Evolutionary conservation across 1,284 basidiomycete species (phyloP).

Genomic region (Ceratobasidium sp.): DNA sequence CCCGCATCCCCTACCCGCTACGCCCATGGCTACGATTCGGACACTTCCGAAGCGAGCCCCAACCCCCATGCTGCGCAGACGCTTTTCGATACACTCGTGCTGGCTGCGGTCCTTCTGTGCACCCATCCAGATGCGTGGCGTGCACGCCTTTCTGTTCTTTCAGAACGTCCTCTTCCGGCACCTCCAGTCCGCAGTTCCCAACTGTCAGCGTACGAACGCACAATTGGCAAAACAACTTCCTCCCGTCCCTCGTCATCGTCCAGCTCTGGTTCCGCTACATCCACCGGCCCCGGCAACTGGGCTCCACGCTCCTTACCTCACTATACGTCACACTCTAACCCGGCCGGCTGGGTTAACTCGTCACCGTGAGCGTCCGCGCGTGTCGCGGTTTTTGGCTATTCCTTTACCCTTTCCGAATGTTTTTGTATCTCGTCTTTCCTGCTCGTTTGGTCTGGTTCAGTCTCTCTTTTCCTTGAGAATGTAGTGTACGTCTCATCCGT

Average conservation of each 20-base stretch:
- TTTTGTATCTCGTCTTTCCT: slow-evolving; percentile 31
- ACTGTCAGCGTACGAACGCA: slow-evolving; percentile 29
- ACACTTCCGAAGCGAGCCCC: slow-evolving; percentile 38
- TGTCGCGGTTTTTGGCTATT: not conserved
- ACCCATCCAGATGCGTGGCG: slow-evolving; percentile 38
- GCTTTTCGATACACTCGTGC: slow-evolving; percentile 24
- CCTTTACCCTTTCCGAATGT: not conserved
- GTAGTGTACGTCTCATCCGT: slow-evolving; percentile 42
- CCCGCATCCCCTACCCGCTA: slow-evolving; percentile 14
- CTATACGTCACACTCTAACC: slow-evolving; percentile 9
- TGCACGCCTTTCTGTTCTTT: slow-evolving; percentile 4
- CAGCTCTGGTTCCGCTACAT: slow-evolving; percentile 2
- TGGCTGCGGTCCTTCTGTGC: slow-evolving; percentile 34
- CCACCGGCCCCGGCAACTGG: not conserved
- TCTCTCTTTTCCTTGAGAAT: slow-evolving; percentile 29
- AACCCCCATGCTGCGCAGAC: slow-evolving; percentile 34
- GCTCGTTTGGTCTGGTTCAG: slow-evolving; percentile 7
- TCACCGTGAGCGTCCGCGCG: not conserved
- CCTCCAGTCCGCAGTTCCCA: slow-evolving; percentile 19
- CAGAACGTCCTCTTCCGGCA: slow-evolving; percentile 28
- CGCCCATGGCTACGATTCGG: slow-evolving; percentile 37
- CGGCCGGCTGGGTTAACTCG: not conserved
- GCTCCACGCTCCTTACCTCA: not conserved
- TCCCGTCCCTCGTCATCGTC: slow-evolving; percentile 13
- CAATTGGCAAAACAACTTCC: slow-evolving; percentile 32